Percentiles rank a stretch among this genome's conserved stretches.
phyloP scores from a whole-genome alignment of 1,139 yeast species.

The Hansenula lynferdii region DNA sequence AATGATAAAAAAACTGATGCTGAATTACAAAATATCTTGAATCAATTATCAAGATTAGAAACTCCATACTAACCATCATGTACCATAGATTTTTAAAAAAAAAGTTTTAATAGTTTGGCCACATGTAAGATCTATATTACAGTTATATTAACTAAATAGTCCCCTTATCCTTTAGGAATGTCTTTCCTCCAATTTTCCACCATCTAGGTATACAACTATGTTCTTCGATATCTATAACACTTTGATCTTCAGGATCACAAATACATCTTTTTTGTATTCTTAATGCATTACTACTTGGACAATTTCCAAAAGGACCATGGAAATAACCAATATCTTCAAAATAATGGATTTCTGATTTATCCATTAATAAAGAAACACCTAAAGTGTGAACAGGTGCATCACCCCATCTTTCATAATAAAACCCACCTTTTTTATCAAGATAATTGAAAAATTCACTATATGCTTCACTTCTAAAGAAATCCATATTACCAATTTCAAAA shows the following conservation, averaged over 20 bases:
- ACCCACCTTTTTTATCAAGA: conserved; percentile 74
- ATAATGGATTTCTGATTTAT: conserved; percentile 69
- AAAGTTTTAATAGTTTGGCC: too few relatives aligned
- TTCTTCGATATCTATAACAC: conserved; percentile 51
- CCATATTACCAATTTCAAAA: conserved; percentile 80
- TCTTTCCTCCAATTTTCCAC: conserved; percentile 71
- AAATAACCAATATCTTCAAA: conserved; percentile 88
- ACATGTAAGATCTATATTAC: too few relatives aligned
- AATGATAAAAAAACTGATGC: conserved; percentile 77
- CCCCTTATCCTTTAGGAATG: conserved; percentile 26
- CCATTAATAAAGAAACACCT: conserved; percentile 63
- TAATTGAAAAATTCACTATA: conserved; percentile 67
- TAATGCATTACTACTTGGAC: conserved; percentile 59
- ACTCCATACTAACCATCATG: conserved; percentile 42
- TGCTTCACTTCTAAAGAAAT: conserved; percentile 70
- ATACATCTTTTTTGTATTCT: conserved; percentile 62
- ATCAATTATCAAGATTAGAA: conserved; percentile 72
- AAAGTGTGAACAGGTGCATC: conserved; percentile 96
- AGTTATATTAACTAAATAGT: too few relatives aligned
- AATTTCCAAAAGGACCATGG: conserved; percentile 78
- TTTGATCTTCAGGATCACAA: conserved; percentile 46
- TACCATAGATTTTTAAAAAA: too few relatives aligned
- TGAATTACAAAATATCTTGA: conserved; percentile 80
- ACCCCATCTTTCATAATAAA: conserved; percentile 95
- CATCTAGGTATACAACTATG: conserved; percentile 79